Base-by-base conservation (phyloP, 345 rosid genomes). In the Hibiscus mutabilis region DNA sequence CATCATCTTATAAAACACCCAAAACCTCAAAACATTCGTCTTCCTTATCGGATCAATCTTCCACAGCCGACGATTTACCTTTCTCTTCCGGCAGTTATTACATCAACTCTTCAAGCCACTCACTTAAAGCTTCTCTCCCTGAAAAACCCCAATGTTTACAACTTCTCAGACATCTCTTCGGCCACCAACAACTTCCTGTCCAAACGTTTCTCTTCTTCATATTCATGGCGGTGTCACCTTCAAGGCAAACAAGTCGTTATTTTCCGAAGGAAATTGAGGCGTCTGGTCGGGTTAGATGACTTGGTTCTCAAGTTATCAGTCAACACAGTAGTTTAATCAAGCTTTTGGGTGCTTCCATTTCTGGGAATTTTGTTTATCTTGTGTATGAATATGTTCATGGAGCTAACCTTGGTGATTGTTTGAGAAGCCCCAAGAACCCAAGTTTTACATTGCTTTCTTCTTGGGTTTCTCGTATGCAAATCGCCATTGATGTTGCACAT, bases 311-410 rank as follows among this genome's bases (percentile, higher is more conserved):
- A 53, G 33, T 22, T 72, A 1, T 58, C 73, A 22, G 57, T 78
- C 76, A 83, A 35, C 87, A 83, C 71, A 73, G 75, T 42, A 86
- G 83, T 73, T 60, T 86, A 16, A 59, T 79, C 60, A 81, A 79
- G 58, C 85, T 83, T 33, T 69, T 86, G 53, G 87, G 87, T 18
- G 87, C 80, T 24, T 82, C 84, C 2, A 19, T 80, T 15, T 71
- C 82, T 2, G 81, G 77, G 58, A 71, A 75, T 55, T 59, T 75
- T 42, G 59, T 82, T 19, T 82, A 79, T 40, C 76, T 82, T 21
- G 81, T 75, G 2, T 79, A 82, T 62, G 83, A 82, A 9, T 79
- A 72, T 65, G 67, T 75, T 4, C 14, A 37, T 21, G 82, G 85
- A 7, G 75, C 72, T 3, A 82, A 75, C 25, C 81, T 82, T 13